A percentile compares a stretch with the other conserved stretches of the same genome.
Conservation (phyloP, 2,329 filamentous ascomycete species). For the Bimuria novae-zelandiae region DNA sequence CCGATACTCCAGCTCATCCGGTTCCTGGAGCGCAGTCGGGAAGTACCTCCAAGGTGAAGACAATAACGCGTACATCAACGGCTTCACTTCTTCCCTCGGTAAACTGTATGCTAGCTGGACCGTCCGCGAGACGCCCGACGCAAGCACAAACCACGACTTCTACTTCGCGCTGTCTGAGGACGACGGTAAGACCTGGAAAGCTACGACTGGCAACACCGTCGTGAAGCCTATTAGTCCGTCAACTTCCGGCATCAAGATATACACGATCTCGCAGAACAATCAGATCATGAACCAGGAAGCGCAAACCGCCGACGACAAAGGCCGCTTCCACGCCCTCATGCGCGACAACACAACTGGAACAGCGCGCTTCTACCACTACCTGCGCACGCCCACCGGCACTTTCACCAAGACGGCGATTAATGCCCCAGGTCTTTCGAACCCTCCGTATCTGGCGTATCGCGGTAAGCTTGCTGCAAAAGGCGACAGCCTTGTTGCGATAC, state of each 20-base stretch:
- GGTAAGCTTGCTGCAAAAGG: conserved; percentile 37
- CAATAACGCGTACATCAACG: conserved; percentile 60
- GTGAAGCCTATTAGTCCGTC: conserved; percentile 50
- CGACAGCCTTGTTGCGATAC: conserved; percentile 34
- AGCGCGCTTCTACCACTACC: conserved; percentile 39
- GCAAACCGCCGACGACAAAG: conserved; percentile 52
- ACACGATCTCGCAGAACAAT: conserved; percentile 51
- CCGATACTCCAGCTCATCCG: conserved; percentile 46
- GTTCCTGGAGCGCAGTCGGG: conserved; percentile 48
- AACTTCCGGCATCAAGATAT: conserved; percentile 50
- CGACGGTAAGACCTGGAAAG: conserved; percentile 51
- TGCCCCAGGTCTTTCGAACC: conserved; percentile 31
- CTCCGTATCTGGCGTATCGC: conserved; percentile 39
- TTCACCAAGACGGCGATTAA: conserved; percentile 41
- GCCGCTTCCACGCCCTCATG: conserved; percentile 57
- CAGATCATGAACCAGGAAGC: conserved; percentile 58
- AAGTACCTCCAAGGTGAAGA: conserved; percentile 51
- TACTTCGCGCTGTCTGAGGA: conserved; percentile 57
- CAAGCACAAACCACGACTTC: conserved; percentile 56
- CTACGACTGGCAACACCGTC: conserved; percentile 44
- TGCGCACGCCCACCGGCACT: conserved; percentile 30
- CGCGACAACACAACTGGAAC: conserved; percentile 46
- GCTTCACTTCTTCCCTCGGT: conserved; percentile 45
- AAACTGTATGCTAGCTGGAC: conserved; percentile 56
- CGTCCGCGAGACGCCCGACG: conserved; percentile 54